Conservation (phyloP, 106 monocot genomes). For the Iris macrosiphon region DNA sequence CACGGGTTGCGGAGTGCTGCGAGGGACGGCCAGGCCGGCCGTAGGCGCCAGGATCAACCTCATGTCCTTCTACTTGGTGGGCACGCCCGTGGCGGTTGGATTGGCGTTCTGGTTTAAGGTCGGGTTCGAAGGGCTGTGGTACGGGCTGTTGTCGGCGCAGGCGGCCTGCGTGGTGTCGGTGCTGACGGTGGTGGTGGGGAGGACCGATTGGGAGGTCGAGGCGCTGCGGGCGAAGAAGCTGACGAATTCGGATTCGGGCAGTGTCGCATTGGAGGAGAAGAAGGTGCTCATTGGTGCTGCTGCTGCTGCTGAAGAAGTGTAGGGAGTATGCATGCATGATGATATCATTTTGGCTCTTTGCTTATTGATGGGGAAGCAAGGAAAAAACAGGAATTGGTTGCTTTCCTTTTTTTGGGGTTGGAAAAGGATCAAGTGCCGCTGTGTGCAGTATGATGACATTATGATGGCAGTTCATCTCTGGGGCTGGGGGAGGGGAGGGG, state of each 20-base stretch:
- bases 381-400: no score
- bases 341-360: no score
- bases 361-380: no score
- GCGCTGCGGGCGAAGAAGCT: constrained; percentile 57
- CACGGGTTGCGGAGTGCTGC: constrained; percentile 79
- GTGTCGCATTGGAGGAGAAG: no score
- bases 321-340: no score
- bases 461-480: no score
- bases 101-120: constrained; percentile 46
- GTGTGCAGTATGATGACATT: no score
- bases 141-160: constrained; percentile 69
- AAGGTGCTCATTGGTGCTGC: no score
- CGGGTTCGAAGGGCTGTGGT: constrained; percentile 80
- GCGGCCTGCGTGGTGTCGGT: constrained; percentile 43
- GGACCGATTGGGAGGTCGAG: constrained; percentile 79
- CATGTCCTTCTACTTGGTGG: constrained; percentile 74
- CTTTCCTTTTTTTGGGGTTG: no score
- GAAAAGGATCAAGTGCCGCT: no score
- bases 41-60: constrained; percentile 68
- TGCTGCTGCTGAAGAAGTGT: no score
- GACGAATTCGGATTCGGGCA: constrained; percentile 29
- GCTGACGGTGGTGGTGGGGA: constrained; percentile 37
- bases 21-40: constrained; percentile 71
- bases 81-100: constrained; percentile 72
- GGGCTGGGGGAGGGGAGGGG: no score